These are phyloP conservation scores for Primulina huaijiensis DNA, from an alignment of 257 asterid species.

Conservation along the genomic window DNA sequence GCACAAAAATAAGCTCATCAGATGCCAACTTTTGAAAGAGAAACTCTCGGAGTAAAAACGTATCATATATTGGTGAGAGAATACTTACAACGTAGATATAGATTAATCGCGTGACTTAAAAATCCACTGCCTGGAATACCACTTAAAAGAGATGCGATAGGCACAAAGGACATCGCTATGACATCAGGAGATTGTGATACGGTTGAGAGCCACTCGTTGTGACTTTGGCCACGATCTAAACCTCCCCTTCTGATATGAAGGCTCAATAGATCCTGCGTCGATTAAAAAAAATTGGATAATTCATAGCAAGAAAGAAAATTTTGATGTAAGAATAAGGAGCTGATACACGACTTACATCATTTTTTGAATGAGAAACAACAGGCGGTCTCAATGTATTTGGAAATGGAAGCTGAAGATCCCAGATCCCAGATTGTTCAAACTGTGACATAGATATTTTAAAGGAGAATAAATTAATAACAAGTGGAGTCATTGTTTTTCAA, in stretches of 20 bases:
- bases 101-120: slow-evolving; percentile 42
- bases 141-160: slow-evolving; percentile 41
- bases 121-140: slow-evolving; percentile 47
- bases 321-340: slow-evolving; percentile 11
- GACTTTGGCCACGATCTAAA: slow-evolving; percentile 48
- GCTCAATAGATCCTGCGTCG: slow-evolving; percentile 70
- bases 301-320: slow-evolving; percentile 10
- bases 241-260: slow-evolving; percentile 50
- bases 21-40: background rate
- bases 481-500: background rate
- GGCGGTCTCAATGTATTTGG: slow-evolving; percentile 58
- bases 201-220: slow-evolving; percentile 41
- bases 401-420: slow-evolving; percentile 68
- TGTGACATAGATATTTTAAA: slow-evolving; percentile 28
- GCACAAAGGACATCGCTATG: slow-evolving; percentile 45
- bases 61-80: background rate
- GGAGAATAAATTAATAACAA: background rate
- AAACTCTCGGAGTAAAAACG: background rate
- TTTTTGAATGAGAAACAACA: slow-evolving; percentile 67
- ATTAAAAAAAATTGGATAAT: slow-evolving; percentile 7
- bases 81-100: slow-evolving; percentile 49
- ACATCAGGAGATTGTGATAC: slow-evolving; percentile 46
- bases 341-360: slow-evolving; percentile 43
- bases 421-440: slow-evolving; percentile 53
- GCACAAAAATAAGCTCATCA: slow-evolving; percentile 10